Percentiles rank a stretch among this genome's conserved stretches.
phyloP scores from a whole-genome alignment of 306 rosid species.

The Begonia fuchsioides region DNA sequence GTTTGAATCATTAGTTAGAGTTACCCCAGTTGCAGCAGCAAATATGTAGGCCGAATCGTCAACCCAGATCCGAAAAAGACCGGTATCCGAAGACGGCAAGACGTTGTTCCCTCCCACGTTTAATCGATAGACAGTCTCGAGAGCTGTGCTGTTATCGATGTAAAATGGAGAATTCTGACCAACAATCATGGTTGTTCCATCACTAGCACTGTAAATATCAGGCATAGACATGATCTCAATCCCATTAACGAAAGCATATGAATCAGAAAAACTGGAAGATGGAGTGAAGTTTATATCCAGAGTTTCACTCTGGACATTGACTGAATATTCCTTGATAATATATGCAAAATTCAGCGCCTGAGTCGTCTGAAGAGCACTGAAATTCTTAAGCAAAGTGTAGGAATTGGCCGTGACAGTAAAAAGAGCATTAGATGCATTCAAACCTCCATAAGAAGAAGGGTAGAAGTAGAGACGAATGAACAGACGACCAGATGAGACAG shows the following conservation, averaged over 20 bases:
- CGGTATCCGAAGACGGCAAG: conserved; percentile 55
- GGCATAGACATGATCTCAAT: conserved; percentile 69
- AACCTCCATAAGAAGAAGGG: conserved; percentile 34
- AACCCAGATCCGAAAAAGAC: conserved; percentile 62
- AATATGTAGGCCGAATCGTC: conserved; percentile 39
- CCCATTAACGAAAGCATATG: conserved; percentile 12
- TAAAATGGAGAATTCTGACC: conserved; percentile 10
- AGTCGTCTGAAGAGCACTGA: conserved; percentile 11
- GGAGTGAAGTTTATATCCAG: conserved; percentile 54
- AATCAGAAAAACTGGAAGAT: conserved; percentile 31
- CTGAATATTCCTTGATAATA: conserved; percentile 43
- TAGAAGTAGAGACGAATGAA: conserved; percentile 63
- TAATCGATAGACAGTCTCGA: conserved; percentile 52
- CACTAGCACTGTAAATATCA: conserved; percentile 38
- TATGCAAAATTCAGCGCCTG: conserved; percentile 41
- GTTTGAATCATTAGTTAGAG: conserved; percentile 26
- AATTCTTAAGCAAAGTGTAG: conserved; percentile 20
- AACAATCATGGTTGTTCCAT: conserved; percentile 26
- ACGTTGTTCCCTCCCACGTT: conserved; percentile 80
- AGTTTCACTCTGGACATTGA: conserved; percentile 40
- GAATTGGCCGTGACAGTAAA: conserved; percentile 18
- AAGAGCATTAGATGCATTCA: conserved; percentile 17
- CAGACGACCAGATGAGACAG: conserved; percentile 59
- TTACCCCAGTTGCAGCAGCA: conserved; percentile 58
- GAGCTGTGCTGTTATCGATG: conserved; percentile 44